Evolutionary conservation across 306 rosid genomes (phyloP).

Genomic region (Hippophae gyantsensis): DNA sequence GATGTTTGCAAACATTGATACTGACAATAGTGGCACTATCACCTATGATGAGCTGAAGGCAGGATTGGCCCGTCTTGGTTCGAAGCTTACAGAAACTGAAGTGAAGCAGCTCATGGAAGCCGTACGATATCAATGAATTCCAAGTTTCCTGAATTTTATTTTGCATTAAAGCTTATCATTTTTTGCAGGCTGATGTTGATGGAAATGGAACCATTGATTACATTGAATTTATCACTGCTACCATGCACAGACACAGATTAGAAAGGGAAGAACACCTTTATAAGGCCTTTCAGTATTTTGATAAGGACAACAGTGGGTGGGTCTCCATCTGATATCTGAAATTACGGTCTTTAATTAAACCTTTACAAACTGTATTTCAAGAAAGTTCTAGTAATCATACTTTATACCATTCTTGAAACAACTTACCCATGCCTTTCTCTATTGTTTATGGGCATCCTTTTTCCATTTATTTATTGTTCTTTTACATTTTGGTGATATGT

Average conservation of each 20-base stretch:
- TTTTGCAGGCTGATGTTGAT: slow-evolving; percentile 81
- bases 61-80: slow-evolving; percentile 76
- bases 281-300: slow-evolving; percentile 76
- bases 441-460: no score
- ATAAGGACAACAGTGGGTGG: slow-evolving; percentile 68
- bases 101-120: slow-evolving; percentile 89
- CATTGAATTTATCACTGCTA: slow-evolving; percentile 82
- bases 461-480: no score
- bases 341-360: not conserved
- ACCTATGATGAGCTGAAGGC: slow-evolving; percentile 69
- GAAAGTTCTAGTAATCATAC: no score
- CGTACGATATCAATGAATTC: slow-evolving; percentile 28
- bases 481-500: not conserved
- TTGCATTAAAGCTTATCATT: slow-evolving; percentile 10
- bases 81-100: slow-evolving; percentile 69
- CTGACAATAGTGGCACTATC: slow-evolving; percentile 79
- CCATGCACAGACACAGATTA: slow-evolving; percentile 76
- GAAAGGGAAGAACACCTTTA: slow-evolving; percentile 76
- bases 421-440: no score
- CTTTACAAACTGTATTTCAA: not conserved
- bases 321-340: slow-evolving; percentile 14
- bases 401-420: no score
- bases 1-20: slow-evolving; percentile 76
- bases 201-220: slow-evolving; percentile 77
- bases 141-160: not conserved